These are phyloP conservation scores for Rhizopogon vulgaris DNA, from an alignment of 768 basidiomycete species.

Conservation along the genomic window DNA sequence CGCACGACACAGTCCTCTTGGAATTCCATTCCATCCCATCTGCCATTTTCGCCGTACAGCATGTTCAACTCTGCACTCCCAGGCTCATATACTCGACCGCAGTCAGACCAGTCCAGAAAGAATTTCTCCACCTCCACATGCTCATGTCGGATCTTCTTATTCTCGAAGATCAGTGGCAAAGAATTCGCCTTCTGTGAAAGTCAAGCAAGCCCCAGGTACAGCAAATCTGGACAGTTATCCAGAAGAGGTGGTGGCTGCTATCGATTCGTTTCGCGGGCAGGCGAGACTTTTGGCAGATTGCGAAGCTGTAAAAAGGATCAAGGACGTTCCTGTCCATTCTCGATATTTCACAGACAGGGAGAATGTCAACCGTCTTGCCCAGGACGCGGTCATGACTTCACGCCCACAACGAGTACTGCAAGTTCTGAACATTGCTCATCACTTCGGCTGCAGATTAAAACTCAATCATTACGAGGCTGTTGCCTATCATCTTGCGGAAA, in stretches of 20 bases:
- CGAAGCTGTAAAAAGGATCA: constrained; percentile 9
- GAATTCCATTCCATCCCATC: constrained; percentile 2
- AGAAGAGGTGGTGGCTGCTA: constrained; percentile 15
- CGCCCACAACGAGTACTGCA: constrained; percentile 37
- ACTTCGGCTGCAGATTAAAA: constrained; percentile 43
- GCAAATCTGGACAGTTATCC: constrained; percentile 14
- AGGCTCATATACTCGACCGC: constrained; percentile 10
- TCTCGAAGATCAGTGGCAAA: not conserved
- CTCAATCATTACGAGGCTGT: constrained; percentile 55
- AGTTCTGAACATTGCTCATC: constrained; percentile 41
- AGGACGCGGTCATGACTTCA: constrained; percentile 24
- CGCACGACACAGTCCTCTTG: constrained; percentile 11
- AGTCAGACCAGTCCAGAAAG: constrained; percentile 1
- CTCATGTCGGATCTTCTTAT: constrained; percentile 1
- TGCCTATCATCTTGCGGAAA: constrained; percentile 41
- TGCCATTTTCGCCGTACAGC: constrained; percentile 12
- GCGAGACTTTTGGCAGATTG: constrained; percentile 8
- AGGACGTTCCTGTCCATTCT: constrained; percentile 15
- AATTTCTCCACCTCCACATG: constrained; percentile 1
- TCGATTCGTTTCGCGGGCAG: constrained; percentile 20
- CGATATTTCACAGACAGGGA: constrained; percentile 27
- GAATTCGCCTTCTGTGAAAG: not conserved
- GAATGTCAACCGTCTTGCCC: constrained; percentile 27
- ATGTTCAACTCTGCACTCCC: constrained; percentile 19
- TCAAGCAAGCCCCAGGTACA: not conserved